phyloP scores from a whole-genome alignment of 1,284 basidiomycete species.

The Schizophyllum amplum region DNA sequence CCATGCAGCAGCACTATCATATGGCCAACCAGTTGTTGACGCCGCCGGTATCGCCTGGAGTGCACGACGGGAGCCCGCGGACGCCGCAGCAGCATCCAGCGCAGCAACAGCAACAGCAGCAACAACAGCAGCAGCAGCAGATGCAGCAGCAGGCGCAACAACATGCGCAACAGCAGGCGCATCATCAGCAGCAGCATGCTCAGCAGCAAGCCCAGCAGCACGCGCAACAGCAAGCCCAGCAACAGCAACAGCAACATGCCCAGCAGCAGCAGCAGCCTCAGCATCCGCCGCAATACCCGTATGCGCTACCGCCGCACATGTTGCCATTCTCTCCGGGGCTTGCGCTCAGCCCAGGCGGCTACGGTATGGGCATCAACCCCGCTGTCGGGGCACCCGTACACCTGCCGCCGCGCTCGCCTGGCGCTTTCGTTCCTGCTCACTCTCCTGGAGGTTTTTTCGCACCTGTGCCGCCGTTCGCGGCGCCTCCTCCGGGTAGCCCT shows the following conservation, averaged over 20 bases:
- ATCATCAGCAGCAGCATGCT: conserved; percentile 3
- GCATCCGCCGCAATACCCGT: not conserved
- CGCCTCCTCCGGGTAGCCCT: not conserved
- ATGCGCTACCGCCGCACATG: conserved; percentile 1
- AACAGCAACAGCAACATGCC: conserved; percentile 4
- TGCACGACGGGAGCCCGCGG: conserved; percentile 3
- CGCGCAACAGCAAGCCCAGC: conserved; percentile 11
- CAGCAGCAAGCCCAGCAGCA: too few species aligned
- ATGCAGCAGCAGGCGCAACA: not conserved
- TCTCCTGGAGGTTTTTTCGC: not conserved
- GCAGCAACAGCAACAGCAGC: conserved; percentile 1
- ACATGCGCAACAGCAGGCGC: not conserved
- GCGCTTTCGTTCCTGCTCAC: not conserved
- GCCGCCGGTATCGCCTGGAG: conserved; percentile 3
- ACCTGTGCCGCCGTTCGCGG: not conserved
- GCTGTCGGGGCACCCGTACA: not conserved
- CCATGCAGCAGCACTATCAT: conserved; percentile 3
- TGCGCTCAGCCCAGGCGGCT: conserved; percentile 6
- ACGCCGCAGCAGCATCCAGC: conserved; percentile 3
- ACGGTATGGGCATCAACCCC: not conserved
- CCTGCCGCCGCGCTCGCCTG: not conserved
- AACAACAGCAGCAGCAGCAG: not conserved
- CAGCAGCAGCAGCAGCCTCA: conserved; percentile 3
- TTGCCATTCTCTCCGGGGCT: conserved; percentile 8
- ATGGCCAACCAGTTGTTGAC: conserved; percentile 4